These are phyloP conservation scores for Austropuccinia psidii DNA, from an alignment of 1,284 basidiomycete species.

Conservation along the genomic window DNA sequence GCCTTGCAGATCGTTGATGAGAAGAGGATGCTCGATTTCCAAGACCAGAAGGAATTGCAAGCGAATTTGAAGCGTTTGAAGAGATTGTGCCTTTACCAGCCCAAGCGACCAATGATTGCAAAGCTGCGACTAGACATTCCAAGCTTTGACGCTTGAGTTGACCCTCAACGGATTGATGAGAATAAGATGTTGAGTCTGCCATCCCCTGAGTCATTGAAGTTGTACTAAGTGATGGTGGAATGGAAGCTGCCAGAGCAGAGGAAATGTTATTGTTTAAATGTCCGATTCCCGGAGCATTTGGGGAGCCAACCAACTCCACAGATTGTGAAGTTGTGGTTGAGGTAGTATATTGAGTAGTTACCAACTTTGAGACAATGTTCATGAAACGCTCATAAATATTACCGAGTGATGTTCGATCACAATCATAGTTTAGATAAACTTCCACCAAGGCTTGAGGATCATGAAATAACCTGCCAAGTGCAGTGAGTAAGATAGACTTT, in stretches of 20 bases:
- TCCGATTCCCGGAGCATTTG: slow-evolving; percentile 3
- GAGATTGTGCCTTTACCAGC: slow-evolving; percentile 49
- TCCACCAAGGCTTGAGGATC: slow-evolving; percentile 94
- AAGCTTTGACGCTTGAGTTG: slow-evolving; percentile 79
- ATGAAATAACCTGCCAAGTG: slow-evolving; percentile 71
- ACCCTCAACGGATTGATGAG: slow-evolving; percentile 63
- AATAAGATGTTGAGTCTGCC: slow-evolving; percentile 40
- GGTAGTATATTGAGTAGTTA: slow-evolving; percentile 60
- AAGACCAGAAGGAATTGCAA: slow-evolving; percentile 44
- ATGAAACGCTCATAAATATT: slow-evolving; percentile 98
- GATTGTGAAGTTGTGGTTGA: slow-evolving; percentile 47
- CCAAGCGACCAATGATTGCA: slow-evolving; percentile 84
- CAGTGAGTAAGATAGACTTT: slow-evolving; percentile 78
- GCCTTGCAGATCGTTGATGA: slow-evolving; percentile 2
- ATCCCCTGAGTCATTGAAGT: slow-evolving; percentile 53
- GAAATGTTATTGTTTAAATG: background rate
- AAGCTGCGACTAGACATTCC: slow-evolving; percentile 76
- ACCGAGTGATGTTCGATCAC: slow-evolving; percentile 79
- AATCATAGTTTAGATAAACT: slow-evolving; percentile 96
- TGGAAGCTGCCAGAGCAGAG: slow-evolving; percentile 41
- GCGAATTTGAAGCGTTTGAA: slow-evolving; percentile 44
- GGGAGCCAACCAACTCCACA: slow-evolving; percentile 35
- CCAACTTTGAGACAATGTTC: slow-evolving; percentile 87
- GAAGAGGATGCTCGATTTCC: slow-evolving; percentile 16
- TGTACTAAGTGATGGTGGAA: slow-evolving; percentile 61